Base-by-base conservation (phyloP, 140 eudicot genomes). In the Senecio squalidus region DNA sequence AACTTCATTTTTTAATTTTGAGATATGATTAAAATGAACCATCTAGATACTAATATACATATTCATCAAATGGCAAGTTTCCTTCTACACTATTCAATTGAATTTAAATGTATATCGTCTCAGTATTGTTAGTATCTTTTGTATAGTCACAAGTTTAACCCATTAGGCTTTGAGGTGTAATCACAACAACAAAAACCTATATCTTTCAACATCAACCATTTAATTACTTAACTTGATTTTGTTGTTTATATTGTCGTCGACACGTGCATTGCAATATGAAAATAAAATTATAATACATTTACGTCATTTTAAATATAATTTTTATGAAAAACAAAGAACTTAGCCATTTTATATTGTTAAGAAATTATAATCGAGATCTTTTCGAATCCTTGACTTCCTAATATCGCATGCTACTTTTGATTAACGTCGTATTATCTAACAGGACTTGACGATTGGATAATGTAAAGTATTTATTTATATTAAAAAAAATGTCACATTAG, bases 371-470 rank as follows among this genome's bases (percentile, higher is more conserved):
- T 26, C 23, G 39, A 44, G 62, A 71, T 63, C 71, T 71, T 60
- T 46, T 62, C 59, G 20, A 41, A 64, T 62, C 76, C 76, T 62
- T 62, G 58, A 71, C 71, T 43, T 54, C 9, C 55, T 41, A 28
- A 28, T 43, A 25, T 43, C 1, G 57, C 57, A 41, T 40, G 45
- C 43, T 43, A 9, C 43, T 30, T 38, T 58, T 17, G 3, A 31
- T 46, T 48, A 17, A 40, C 69, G 26, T 40, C 40, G 21, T 47
- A 39, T 50, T 33, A 17, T 22, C 25, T 5, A 1, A 11, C 21
- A 9, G 28, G 24, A 60, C 2, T 36, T 17, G 34, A 36, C 33
- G 30, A 40, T 48, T 65, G 38, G 16, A 17, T 15, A 13, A 60
- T n/a, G 39, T 14, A 50, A n/a, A 49, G 0, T 36, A 15, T 14